Evolutionary conservation across 2,329 filamentous ascomycete species (phyloP).

Genomic region (Penicillium griseofulvum): DNA sequence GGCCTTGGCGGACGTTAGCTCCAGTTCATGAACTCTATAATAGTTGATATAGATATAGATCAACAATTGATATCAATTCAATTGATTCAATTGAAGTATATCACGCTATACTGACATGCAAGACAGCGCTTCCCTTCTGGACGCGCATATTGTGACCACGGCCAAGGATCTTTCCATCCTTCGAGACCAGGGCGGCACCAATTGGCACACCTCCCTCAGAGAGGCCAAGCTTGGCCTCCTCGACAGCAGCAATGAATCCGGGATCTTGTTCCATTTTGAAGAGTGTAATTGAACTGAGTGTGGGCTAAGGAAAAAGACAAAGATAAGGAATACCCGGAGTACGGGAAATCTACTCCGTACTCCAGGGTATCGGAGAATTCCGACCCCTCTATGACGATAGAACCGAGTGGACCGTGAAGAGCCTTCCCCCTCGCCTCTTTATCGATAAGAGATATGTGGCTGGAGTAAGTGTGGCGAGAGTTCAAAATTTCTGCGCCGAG

Average conservation of each 20-base stretch:
- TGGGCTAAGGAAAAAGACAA: background rate
- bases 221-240: constrained; percentile 55
- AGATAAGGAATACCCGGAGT: background rate
- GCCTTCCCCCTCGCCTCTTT: constrained; percentile 14
- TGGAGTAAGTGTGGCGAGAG: constrained; percentile 2
- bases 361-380: constrained; percentile 10
- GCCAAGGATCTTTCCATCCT: constrained; percentile 68
- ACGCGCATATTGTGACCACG: constrained; percentile 73
- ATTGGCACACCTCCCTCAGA: constrained; percentile 60
- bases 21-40: background rate
- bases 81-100: background rate
- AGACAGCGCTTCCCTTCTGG: constrained; percentile 67
- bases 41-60: background rate
- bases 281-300: background rate
- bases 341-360: constrained; percentile 1
- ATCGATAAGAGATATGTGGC: constrained; percentile 27
- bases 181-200: constrained; percentile 63
- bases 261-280: constrained; percentile 41
- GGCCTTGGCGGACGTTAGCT: constrained; percentile 49
- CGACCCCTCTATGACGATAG: constrained; percentile 11
- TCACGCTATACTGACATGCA: constrained; percentile 57
- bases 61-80: background rate
- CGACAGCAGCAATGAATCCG: constrained; percentile 58
- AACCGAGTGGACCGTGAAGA: constrained; percentile 10
- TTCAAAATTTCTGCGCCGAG: background rate